Percentiles rank a stretch among this genome's conserved stretches.
Evolutionary conservation across 306 rosid genomes (phyloP).

Genomic region (Phaseolus lunatus): DNA sequence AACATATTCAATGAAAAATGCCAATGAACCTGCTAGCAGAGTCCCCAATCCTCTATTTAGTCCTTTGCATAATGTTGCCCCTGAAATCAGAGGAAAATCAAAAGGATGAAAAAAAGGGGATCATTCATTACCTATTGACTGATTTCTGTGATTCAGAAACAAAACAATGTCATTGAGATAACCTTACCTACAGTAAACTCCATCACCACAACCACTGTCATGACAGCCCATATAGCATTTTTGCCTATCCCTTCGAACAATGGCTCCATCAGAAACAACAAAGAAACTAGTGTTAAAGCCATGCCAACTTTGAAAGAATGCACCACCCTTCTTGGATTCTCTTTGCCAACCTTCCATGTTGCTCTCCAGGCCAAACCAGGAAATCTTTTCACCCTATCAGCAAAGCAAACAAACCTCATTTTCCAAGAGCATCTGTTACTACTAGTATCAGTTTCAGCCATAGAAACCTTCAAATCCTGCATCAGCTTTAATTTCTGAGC

Average conservation of each 20-base stretch:
- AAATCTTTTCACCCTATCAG: slow-evolving; percentile 51
- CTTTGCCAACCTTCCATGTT: slow-evolving; percentile 67
- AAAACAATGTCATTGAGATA: neutral
- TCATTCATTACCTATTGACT: neutral
- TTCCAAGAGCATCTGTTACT: slow-evolving; percentile 14
- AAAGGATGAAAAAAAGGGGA: neutral
- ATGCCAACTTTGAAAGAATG: slow-evolving; percentile 88
- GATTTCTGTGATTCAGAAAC: neutral
- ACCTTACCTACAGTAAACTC: slow-evolving; percentile 85
- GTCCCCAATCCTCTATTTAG: slow-evolving; percentile 95
- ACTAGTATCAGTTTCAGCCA: slow-evolving; percentile 41
- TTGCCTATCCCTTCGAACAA: slow-evolving; percentile 69
- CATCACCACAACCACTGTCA: slow-evolving; percentile 93
- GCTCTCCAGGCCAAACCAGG: slow-evolving; percentile 53
- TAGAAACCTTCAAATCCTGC: slow-evolving; percentile 51
- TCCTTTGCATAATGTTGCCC: slow-evolving; percentile 94
- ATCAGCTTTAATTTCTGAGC: slow-evolving; percentile 2
- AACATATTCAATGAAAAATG: slow-evolving; percentile 69
- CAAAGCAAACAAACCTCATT: slow-evolving; percentile 14
- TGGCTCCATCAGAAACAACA: slow-evolving; percentile 74
- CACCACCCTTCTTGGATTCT: slow-evolving; percentile 78
- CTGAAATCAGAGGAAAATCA: slow-evolving; percentile 49
- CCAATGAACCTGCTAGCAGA: slow-evolving; percentile 76
- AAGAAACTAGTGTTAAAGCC: slow-evolving; percentile 76
- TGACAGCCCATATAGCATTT: slow-evolving; percentile 91